Evolutionary conservation across 129 eudicot genomes (phyloP).

Genomic region (Centella asiatica): DNA sequence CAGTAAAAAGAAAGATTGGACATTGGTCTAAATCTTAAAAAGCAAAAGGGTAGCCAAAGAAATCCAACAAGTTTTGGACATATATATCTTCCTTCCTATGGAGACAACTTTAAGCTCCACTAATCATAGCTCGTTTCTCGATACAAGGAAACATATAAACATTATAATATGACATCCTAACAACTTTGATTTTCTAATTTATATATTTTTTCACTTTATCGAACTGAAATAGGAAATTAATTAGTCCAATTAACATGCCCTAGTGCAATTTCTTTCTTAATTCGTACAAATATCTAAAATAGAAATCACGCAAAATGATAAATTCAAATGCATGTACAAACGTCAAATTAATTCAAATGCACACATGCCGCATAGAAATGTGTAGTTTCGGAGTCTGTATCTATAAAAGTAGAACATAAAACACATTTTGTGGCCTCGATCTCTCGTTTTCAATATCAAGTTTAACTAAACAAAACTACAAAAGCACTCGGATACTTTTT

Average conservation of each 20-base stretch:
- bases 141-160: neutral
- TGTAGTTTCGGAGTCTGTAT: no score
- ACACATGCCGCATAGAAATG: no score
- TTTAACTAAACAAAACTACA: neutral
- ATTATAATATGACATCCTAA: neutral
- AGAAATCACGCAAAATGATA: no score
- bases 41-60: neutral
- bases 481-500: neutral
- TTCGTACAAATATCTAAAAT: no score
- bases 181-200: neutral
- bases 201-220: neutral
- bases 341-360: no score
- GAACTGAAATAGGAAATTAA: no score
- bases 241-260: no score
- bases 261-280: no score
- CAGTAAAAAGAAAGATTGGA: neutral
- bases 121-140: no score
- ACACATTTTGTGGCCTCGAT: no score
- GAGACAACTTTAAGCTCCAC: conserved; percentile 1
- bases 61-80: neutral
- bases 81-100: neutral
- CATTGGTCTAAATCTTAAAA: conserved; percentile 1
- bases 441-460: neutral
- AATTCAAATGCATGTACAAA: no score
- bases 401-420: no score